Evolutionary conservation across 495 filamentous ascomycete genomes (phyloP).

Genomic region (Massariosphaeria phaeospora): DNA sequence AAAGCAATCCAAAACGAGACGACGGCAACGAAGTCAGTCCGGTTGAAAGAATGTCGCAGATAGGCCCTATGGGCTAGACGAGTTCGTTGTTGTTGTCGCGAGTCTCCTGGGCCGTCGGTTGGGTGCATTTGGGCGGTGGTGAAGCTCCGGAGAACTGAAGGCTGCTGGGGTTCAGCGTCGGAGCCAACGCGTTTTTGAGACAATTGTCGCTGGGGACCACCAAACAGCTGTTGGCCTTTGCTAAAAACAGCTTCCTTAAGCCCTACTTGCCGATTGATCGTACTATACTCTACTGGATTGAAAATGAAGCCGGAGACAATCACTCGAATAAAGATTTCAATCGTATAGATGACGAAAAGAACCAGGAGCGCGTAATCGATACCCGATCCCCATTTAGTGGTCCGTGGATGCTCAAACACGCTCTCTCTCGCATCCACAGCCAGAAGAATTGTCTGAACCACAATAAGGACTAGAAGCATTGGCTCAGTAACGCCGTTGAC

Average conservation of each 20-base stretch:
- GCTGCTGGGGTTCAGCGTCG: conserved; percentile 46
- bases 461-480: conserved; percentile 76
- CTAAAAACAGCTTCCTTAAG: conserved; percentile 66
- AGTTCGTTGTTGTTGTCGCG: conserved; percentile 74
- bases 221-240: conserved; percentile 70
- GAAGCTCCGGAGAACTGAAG: conserved; percentile 76
- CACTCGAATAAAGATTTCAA: conserved; percentile 74
- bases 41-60: conserved; percentile 89
- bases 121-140: conserved; percentile 61
- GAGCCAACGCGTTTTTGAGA: conserved; percentile 49
- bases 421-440: conserved; percentile 71
- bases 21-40: conserved; percentile 93
- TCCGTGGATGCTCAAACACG: conserved; percentile 53
- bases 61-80: conserved; percentile 88
- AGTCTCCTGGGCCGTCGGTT: conserved; percentile 53
- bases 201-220: conserved; percentile 64
- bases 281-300: conserved; percentile 82
- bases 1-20: conserved; percentile 93
- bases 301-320: conserved; percentile 89
- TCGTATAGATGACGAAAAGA: conserved; percentile 85
- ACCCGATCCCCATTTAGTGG: conserved; percentile 57
- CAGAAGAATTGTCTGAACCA: conserved; percentile 81
- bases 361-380: conserved; percentile 77
- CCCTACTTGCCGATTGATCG: conserved; percentile 65
- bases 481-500: conserved; percentile 83